phyloP scores from a whole-genome alignment of 306 rosid genomes.

The Chamaecrista fasciculata region DNA sequence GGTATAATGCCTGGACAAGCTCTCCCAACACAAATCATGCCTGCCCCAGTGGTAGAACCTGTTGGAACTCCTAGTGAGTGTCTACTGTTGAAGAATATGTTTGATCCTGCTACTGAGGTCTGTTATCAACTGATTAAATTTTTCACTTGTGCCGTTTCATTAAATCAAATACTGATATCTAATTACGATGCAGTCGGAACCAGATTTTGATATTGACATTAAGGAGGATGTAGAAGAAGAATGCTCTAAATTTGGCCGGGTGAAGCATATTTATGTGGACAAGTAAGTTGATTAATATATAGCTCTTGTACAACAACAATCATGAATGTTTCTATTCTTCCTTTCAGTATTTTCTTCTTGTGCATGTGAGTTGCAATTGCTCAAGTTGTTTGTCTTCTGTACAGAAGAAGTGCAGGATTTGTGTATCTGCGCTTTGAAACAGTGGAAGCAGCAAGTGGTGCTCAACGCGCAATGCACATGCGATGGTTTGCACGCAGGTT shows the following conservation, averaged over 20 bases:
- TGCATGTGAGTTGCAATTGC: neutral
- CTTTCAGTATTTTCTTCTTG: neutral
- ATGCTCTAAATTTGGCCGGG: conserved; percentile 88
- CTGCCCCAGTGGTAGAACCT: conserved; percentile 55
- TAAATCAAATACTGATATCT: conserved; percentile 13
- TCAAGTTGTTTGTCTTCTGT: conserved; percentile 3
- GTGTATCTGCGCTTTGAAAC: conserved; percentile 85
- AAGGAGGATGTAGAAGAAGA: conserved; percentile 96
- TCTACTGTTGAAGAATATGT: conserved; percentile 87
- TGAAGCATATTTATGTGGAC: conserved; percentile 91
- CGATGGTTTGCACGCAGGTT: conserved; percentile 96
- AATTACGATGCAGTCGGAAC: conserved; percentile 62
- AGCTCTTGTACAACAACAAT: neutral
- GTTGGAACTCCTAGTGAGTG: conserved; percentile 89
- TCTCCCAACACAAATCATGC: conserved; percentile 52
- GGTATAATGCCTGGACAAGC: conserved; percentile 44
- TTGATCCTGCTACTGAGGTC: conserved; percentile 94
- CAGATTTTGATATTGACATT: conserved; percentile 86
- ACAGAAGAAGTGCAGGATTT: conserved; percentile 88
- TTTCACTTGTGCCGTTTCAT: conserved; percentile 13
- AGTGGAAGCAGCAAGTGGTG: conserved; percentile 76
- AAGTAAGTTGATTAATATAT: conserved; percentile 59
- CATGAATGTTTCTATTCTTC: neutral
- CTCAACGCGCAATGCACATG: conserved; percentile 89
- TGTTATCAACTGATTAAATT: conserved; percentile 26